phyloP scores from a whole-genome alignment of 805 yeast species.

The Blastobotrys attinorum region DNA sequence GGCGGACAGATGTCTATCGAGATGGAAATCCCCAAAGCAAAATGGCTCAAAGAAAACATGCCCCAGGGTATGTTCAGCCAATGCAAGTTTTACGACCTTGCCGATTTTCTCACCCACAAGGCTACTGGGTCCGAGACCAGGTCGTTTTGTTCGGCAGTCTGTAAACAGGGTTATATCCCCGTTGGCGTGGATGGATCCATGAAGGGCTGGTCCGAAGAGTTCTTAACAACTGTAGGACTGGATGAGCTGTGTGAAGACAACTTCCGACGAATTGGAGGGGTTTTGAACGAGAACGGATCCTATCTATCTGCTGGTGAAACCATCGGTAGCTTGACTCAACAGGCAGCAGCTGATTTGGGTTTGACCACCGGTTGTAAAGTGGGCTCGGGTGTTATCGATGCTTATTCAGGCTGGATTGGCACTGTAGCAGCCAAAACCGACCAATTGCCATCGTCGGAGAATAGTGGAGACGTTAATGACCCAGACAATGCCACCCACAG shows the following conservation, averaged over 20 bases:
- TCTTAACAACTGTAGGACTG: conserved; percentile 59
- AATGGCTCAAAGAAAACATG: conserved; percentile 87
- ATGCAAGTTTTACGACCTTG: conserved; percentile 83
- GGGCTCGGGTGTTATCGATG: conserved; percentile 95
- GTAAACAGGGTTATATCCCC: conserved; percentile 94
- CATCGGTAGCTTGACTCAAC: conserved; percentile 61
- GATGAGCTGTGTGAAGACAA: conserved; percentile 71
- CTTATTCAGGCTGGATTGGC: conserved; percentile 98
- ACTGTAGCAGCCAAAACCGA: conserved; percentile 90
- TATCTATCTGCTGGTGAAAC: conserved; percentile 84
- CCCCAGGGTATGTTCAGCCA: conserved; percentile 49
- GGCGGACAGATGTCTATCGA: conserved; percentile 98
- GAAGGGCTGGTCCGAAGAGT: conserved; percentile 86
- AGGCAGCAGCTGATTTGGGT: conserved; percentile 78
- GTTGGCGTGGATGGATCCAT: conserved; percentile 79
- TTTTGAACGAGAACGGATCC: conserved; percentile 60
- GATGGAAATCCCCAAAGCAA: conserved; percentile 96
- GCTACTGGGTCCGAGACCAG: conserved; percentile 86
- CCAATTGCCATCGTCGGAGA: conserved; percentile 32
- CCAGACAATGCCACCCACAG: conserved; percentile 58
- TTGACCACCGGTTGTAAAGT: conserved; percentile 72
- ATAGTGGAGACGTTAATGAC: conserved; percentile 8
- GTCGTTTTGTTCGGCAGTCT: conserved; percentile 82
- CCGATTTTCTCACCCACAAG: conserved; percentile 84
- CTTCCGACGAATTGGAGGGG: conserved; percentile 77